A percentile compares a stretch with the other conserved stretches of the same genome.
Conservation (phyloP, 108 stramenopile genomes). For the Cyclotella kingstonii region DNA sequence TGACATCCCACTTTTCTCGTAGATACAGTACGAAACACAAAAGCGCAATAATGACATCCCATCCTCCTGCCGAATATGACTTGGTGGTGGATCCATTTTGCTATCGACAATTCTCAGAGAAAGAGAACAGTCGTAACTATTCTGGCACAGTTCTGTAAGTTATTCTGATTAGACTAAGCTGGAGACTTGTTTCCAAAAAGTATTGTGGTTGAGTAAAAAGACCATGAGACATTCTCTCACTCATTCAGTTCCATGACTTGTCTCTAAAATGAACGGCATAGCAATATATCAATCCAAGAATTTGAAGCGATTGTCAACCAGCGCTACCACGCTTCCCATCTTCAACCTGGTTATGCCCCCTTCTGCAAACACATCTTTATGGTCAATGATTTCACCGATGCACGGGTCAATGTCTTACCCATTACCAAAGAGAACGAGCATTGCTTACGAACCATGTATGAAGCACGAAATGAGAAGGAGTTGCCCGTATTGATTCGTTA, state of each 20-base stretch:
- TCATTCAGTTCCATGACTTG: neutral
- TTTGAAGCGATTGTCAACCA: slow-evolving; percentile 78
- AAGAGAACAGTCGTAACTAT: slow-evolving; percentile 51
- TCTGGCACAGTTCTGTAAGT: slow-evolving; percentile 65
- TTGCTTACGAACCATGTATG: slow-evolving; percentile 81
- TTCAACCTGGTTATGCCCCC: slow-evolving; percentile 94
- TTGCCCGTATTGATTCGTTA: slow-evolving; percentile 86
- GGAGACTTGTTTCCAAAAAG: neutral
- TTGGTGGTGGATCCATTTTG: slow-evolving; percentile 88
- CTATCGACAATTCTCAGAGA: slow-evolving; percentile 76
- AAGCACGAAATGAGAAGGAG: slow-evolving; percentile 88
- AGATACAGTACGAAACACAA: too few relatives aligned
- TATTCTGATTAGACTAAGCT: neutral
- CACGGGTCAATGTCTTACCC: slow-evolving; percentile 67
- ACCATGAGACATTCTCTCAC: neutral
- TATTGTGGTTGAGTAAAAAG: neutral
- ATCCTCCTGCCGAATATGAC: slow-evolving; percentile 4
- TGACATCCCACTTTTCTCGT: too few relatives aligned
- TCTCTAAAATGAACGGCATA: neutral
- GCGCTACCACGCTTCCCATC: slow-evolving; percentile 49
- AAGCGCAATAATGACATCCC: too few relatives aligned
- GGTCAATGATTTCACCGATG: slow-evolving; percentile 81
- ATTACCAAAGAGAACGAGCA: slow-evolving; percentile 82
- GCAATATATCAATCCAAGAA: slow-evolving; percentile 51
- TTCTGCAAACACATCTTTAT: slow-evolving; percentile 99